A percentile compares a stretch with the other conserved stretches of the same genome.
Conservation (phyloP, 148 eudicot species). For the Fagopyrum tataricum region DNA sequence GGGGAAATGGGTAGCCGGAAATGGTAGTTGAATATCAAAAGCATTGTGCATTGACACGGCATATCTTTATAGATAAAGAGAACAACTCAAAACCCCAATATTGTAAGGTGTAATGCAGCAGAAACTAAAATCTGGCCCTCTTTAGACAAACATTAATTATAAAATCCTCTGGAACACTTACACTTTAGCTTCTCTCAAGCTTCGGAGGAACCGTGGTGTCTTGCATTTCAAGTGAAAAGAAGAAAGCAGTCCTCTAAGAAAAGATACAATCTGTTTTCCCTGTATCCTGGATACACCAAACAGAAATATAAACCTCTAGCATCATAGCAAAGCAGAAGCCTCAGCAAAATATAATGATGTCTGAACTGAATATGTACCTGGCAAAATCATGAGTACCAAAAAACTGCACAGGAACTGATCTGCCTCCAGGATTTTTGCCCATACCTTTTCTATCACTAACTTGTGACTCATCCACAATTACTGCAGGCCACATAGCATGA, state of each 20-base stretch:
- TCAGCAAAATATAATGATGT: slow-evolving; percentile 1
- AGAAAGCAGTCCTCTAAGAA: slow-evolving; percentile 82
- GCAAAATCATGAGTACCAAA: slow-evolving; percentile 99
- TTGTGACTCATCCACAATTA: slow-evolving; percentile 67
- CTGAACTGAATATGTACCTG: slow-evolving; percentile 34
- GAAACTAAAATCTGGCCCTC: not conserved
- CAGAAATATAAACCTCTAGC: not conserved
- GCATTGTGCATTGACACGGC: not conserved
- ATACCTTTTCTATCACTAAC: slow-evolving; percentile 59
- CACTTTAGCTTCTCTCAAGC: slow-evolving; percentile 92
- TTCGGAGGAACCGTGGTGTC: slow-evolving; percentile 53
- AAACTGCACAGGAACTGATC: slow-evolving; percentile 85
- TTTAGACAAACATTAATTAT: not conserved
- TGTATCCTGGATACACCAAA: slow-evolving; percentile 51
- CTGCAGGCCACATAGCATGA: slow-evolving; percentile 95
- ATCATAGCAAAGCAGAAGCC: not conserved
- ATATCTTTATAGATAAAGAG: not conserved
- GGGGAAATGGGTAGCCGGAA: not conserved
- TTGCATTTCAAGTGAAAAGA: slow-evolving; percentile 82
- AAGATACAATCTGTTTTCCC: slow-evolving; percentile 64
- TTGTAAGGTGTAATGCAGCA: not conserved
- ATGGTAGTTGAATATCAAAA: not conserved
- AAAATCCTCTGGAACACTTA: slow-evolving; percentile 22
- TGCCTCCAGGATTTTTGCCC: slow-evolving; percentile 51
- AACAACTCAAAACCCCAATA: not conserved